Conservation (phyloP, 2,329 filamentous ascomycete species). For the Exserohilum rostratum region DNA sequence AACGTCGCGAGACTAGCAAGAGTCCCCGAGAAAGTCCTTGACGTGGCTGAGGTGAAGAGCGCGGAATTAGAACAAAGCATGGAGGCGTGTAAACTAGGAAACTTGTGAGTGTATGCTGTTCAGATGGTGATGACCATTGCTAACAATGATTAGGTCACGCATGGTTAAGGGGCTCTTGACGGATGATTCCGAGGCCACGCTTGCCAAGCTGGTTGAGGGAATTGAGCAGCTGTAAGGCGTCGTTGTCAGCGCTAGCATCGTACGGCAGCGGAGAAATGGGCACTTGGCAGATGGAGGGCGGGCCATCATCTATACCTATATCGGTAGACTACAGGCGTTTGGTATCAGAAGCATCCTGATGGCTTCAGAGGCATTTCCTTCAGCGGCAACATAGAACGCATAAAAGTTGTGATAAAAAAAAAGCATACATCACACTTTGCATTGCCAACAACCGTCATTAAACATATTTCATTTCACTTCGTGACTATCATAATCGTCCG, state of each 20-base stretch:
- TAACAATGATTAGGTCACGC: slow-evolving; percentile 27
- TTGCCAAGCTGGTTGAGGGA: slow-evolving; percentile 18
- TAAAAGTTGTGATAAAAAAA: background rate
- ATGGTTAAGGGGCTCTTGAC: slow-evolving; percentile 34
- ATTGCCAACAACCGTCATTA: background rate
- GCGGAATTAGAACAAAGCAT: slow-evolving; percentile 74
- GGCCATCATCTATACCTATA: background rate
- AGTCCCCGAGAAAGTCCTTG: slow-evolving; percentile 76
- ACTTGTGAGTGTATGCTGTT: slow-evolving; percentile 36
- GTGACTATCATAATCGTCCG: slow-evolving; percentile 18
- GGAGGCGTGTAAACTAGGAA: slow-evolving; percentile 38
- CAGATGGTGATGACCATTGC: slow-evolving; percentile 22
- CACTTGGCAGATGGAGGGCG: background rate
- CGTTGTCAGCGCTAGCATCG: background rate
- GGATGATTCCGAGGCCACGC: slow-evolving; percentile 27
- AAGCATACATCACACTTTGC: background rate
- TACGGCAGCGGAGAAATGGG: background rate
- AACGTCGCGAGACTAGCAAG: slow-evolving; percentile 89
- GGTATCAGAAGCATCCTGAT: background rate
- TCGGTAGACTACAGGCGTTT: background rate
- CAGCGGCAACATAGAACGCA: background rate
- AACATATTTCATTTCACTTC: slow-evolving; percentile 13
- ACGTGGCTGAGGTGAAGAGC: slow-evolving; percentile 80
- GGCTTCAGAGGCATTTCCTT: no score
- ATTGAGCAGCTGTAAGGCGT: slow-evolving; percentile 18